These are phyloP conservation scores for Pyropia haitanensis DNA, from an alignment of 23 red algal genomes.

Conservation along the genomic window DNA sequence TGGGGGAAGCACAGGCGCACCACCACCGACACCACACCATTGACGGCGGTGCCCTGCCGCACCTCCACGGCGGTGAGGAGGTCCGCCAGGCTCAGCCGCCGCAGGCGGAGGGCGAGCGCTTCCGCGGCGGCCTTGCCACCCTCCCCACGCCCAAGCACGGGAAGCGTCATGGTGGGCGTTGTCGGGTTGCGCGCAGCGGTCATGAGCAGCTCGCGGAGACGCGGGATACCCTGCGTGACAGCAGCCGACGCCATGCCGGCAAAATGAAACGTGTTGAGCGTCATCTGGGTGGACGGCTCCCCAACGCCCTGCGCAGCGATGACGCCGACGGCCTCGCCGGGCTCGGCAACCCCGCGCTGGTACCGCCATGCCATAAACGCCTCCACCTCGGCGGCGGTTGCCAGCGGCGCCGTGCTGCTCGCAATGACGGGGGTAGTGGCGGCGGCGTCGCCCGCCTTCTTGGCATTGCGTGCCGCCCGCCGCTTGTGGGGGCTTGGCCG, in stretches of 20 bases:
- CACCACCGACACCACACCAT: too few relatives aligned
- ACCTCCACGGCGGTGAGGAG: background rate
- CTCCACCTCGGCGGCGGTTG: background rate
- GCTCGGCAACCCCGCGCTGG: constrained; percentile 22
- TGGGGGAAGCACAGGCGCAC: too few relatives aligned
- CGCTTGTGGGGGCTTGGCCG: too few relatives aligned
- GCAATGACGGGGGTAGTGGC: too few relatives aligned
- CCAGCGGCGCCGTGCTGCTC: too few relatives aligned
- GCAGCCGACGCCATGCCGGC: constrained; percentile 82
- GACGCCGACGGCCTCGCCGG: constrained; percentile 86
- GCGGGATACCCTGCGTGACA: constrained; percentile 90
- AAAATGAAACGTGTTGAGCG: constrained; percentile 99
- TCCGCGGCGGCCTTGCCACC: background rate
- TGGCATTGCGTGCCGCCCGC: too few relatives aligned
- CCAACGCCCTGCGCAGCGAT: constrained; percentile 91
- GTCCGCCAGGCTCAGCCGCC: background rate
- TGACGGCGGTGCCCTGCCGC: background rate
- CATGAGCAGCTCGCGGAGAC: constrained; percentile 96
- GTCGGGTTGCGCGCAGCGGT: constrained; percentile 58
- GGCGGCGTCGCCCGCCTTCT: too few relatives aligned
- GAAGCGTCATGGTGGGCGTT: constrained; percentile 88
- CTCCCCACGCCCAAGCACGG: constrained; percentile 10
- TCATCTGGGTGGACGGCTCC: constrained; percentile 99
- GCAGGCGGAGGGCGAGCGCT: background rate
- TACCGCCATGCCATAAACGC: constrained; percentile 50